phyloP scores from a whole-genome alignment of 2,329 filamentous ascomycete genomes.

The Rhinocladiella similis region DNA sequence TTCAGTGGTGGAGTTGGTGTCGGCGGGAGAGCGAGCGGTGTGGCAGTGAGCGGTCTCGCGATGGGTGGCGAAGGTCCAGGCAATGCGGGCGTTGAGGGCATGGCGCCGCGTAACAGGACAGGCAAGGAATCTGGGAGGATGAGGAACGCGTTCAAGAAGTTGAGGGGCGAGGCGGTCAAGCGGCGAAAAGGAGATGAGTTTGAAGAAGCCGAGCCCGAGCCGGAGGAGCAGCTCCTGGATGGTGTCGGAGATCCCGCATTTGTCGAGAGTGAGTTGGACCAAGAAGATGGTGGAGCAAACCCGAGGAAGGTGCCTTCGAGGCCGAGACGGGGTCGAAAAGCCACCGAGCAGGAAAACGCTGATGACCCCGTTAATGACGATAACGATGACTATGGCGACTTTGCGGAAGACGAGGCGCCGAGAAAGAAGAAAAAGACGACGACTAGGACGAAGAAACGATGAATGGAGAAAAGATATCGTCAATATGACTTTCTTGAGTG shows the following conservation, averaged over 20 bases:
- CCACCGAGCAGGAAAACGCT: constrained; percentile 39
- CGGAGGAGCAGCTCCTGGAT: constrained; percentile 37
- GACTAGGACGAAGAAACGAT: not conserved
- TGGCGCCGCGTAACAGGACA: constrained; percentile 61
- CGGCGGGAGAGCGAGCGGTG: constrained; percentile 63
- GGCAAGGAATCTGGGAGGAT: constrained; percentile 71
- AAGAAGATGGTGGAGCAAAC: constrained; percentile 4
- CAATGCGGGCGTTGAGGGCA: constrained; percentile 13
- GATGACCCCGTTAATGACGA: constrained; percentile 20
- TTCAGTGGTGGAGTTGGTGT: constrained; percentile 75
- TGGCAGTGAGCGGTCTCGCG: constrained; percentile 7
- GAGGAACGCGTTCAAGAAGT: constrained; percentile 69
- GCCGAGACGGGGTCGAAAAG: not conserved
- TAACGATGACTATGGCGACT: constrained; percentile 35
- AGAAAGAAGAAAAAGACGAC: constrained; percentile 3
- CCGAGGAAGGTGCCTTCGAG: not conserved
- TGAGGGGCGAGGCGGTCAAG: constrained; percentile 57
- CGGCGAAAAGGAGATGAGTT: constrained; percentile 23
- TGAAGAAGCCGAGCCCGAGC: not conserved
- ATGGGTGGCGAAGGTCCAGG: constrained; percentile 15
- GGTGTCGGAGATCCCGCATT: not conserved
- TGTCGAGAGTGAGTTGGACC: constrained; percentile 5
- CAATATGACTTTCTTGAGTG: not conserved
- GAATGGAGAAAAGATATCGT: not conserved
- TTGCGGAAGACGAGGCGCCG: constrained; percentile 21